Evolutionary conservation across 495 filamentous ascomycete genomes (phyloP), one percentile per base, ranked within the genome.

Genomic region (Tirmania nivea): DNA sequence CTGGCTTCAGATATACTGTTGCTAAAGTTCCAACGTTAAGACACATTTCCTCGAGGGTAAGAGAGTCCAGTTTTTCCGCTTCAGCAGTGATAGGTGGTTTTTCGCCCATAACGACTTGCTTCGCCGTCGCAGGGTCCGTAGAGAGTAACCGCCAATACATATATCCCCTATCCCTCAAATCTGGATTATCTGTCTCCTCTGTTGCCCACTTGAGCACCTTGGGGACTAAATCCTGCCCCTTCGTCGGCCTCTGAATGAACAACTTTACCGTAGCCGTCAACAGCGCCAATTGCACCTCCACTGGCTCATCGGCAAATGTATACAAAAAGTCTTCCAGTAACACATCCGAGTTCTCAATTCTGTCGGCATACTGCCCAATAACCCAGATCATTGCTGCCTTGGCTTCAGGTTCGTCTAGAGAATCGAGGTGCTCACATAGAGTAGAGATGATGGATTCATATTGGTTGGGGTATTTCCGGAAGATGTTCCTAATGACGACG

Each of bases 381-480:
- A 99, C 86, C 90, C 90, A 99, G 57, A 99, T 92, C 77, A 99
- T 89, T n/a, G 90, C 90, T 5, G 89, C 86, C 66, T 96, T 99
- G 39, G 90, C 90, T 64, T 99, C 90, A n/a, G 90, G 90, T 65
- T 99, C 90, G 64, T 99, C 90, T 25, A 99, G 75, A 8, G 86
- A 89, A 70, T 99, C 90, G 37, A 99, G 77, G 65, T 99, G 86
- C 67, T 94, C 84, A 69, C 93, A 95, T 1, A 99, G 77, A 8
- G 86, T 86, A 12, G 80, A 78, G 66, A 99, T 99, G 69, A 99
- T 96, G 55, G 80, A 84, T 68, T 99, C 90, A 66, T 99, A 99
- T 65, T 93, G 83, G 64, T 95, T 94, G 6, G 90, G 90, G 65
- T 99, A 99, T 68, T 96, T 96, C 55, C 90, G 79, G 75, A 99